phyloP scores from a whole-genome alignment of 495 filamentous ascomycete genomes.

The Talaromyces wortmannii region DNA sequence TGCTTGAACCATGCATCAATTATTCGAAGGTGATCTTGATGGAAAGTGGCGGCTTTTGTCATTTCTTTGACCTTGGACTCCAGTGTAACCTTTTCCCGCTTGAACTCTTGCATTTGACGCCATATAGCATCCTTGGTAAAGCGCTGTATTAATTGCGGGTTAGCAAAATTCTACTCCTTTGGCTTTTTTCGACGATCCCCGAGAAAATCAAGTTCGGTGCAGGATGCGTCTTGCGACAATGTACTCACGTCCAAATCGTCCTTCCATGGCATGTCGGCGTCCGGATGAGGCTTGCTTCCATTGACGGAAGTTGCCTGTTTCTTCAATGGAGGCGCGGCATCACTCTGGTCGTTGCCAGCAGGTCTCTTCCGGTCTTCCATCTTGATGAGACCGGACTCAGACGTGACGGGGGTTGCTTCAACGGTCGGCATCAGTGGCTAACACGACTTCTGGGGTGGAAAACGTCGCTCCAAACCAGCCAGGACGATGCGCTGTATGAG shows the following conservation, averaged over 20 bases:
- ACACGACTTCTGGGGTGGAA: slow-evolving; percentile 25
- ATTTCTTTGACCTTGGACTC: slow-evolving; percentile 71
- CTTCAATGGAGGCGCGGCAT: slow-evolving; percentile 76
- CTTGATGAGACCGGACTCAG: slow-evolving; percentile 68
- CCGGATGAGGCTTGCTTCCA: slow-evolving; percentile 67
- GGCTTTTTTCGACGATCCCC: not conserved
- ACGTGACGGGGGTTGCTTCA: slow-evolving; percentile 63
- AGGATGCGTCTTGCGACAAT: slow-evolving; percentile 2
- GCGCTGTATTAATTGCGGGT: slow-evolving; percentile 47
- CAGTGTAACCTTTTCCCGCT: slow-evolving; percentile 73
- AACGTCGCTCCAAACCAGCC: slow-evolving; percentile 34
- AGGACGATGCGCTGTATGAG: slow-evolving; percentile 17
- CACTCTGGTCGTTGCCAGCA: slow-evolving; percentile 64
- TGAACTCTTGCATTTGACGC: slow-evolving; percentile 96
- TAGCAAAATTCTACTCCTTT: slow-evolving; percentile 12
- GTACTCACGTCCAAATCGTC: slow-evolving; percentile 83
- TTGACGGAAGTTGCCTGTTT: slow-evolving; percentile 71
- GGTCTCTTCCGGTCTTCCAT: slow-evolving; percentile 98
- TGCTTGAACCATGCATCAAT: slow-evolving; percentile 90
- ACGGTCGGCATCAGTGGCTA: slow-evolving; percentile 74
- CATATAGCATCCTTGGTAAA: slow-evolving; percentile 97
- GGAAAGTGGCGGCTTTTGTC: slow-evolving; percentile 64
- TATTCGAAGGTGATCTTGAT: slow-evolving; percentile 86
- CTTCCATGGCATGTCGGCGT: slow-evolving; percentile 74
- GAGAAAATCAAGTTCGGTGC: not conserved